Base-by-base conservation (phyloP, 495 filamentous ascomycete species). In the Talaromyces proteolyticus region DNA sequence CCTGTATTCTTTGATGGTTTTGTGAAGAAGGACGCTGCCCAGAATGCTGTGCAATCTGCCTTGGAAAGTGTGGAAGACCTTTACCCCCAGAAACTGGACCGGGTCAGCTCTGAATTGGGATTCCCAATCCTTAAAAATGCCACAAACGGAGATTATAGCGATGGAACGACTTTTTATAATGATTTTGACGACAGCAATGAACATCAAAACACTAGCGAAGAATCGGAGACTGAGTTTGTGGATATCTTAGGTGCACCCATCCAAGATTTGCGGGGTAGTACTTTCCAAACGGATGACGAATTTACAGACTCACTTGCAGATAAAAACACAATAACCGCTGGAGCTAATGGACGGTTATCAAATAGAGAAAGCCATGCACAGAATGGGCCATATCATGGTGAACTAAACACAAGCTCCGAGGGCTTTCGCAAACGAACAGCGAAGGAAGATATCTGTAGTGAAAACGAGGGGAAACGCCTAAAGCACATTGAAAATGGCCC, bases 51-150 rank as follows among this genome's bases (percentile, higher is more conserved):
- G n/a, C 83, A 84, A 57, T 94, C 92, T 7, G 74, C 78, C 6
- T 59, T 91, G 18, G 82, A 93, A 55, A 91, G 92, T 36, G 84
- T 96, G 3, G 85, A 87, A 56, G 93, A 96, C 63, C 74, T 96
- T 20, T 95, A 81, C 57, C 80, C 86, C 0, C 75, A 81, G n/a
- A 85, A 81, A 43, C 57, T 90, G 21, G 59, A 70, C 2, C 48
- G 55, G 10, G 47, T 61, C 8, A 57, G 42, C 29, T 26, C 61
- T 12, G 47, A 63, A 49, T 36, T 44, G 3, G 34, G 21, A 10
- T 17, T 41, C 1, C 29, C 12, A 23, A 6, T 18, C 18, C 25
- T 22, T 10, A 14, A 17, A 20, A 22, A 51, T 1, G 50, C 55
- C 19, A 52, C 51, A 21, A 59, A 68, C 16, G 61, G 73, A 10